A percentile compares a stretch with the other conserved stretches of the same genome.
phyloP scores from a whole-genome alignment of 2,329 filamentous ascomycete species.

The Colletotrichum sp. region DNA sequence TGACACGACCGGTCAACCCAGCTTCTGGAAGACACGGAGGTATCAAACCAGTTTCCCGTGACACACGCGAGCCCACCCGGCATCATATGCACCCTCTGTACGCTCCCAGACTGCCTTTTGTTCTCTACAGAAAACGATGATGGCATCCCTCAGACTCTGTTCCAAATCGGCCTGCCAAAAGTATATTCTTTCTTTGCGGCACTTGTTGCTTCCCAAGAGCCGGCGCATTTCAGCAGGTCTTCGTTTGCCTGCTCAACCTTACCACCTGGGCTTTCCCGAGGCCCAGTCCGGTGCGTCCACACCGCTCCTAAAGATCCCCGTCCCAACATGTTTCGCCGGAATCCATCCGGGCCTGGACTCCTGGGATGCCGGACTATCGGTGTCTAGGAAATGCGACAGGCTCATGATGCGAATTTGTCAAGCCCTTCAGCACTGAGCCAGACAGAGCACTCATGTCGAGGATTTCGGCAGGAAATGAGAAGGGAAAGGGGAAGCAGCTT shows the following conservation, averaged over 20 bases:
- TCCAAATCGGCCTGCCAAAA: background rate
- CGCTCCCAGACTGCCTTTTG: background rate
- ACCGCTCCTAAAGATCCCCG: constrained; percentile 13
- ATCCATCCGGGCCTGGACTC: constrained; percentile 2
- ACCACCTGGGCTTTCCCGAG: background rate
- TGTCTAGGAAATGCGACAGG: background rate
- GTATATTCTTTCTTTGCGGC: background rate
- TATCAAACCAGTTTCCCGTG: constrained; percentile 11
- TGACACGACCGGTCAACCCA: constrained; percentile 4
- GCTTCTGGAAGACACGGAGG: constrained; percentile 15
- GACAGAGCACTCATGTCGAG: background rate
- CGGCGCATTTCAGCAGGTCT: background rate
- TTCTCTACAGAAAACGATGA: background rate
- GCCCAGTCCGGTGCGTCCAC: constrained; percentile 1
- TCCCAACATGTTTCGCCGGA: constrained; percentile 13
- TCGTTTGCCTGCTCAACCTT: background rate
- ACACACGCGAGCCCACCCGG: constrained; percentile 9
- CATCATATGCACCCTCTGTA: background rate
- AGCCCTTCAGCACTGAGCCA: background rate
- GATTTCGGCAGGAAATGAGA: background rate
- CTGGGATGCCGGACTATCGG: background rate
- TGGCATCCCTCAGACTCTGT: background rate
- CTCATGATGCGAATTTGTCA: background rate
- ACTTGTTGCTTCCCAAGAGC: background rate
- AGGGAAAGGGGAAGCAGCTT: background rate